Evolutionary conservation across 371 early-diverging fungal genomes (phyloP).

Genomic region (Astathelohania contejeani): DNA sequence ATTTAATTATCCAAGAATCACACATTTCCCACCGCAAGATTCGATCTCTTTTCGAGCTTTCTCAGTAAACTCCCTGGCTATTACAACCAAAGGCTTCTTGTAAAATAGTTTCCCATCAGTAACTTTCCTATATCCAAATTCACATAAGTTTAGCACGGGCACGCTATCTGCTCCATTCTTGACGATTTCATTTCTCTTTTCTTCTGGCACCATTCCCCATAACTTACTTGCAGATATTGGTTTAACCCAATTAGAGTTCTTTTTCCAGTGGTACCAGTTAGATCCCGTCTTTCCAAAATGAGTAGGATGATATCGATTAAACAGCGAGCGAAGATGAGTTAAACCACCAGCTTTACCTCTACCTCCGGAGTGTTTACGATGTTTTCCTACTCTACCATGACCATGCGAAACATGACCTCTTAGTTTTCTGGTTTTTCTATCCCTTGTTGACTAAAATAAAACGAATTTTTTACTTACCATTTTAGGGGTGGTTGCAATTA

Average conservation of each 20-base stretch:
- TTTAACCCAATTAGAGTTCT: slow-evolving; percentile 32
- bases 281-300: slow-evolving; percentile 50
- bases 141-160: slow-evolving; percentile 49
- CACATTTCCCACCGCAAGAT: slow-evolving; percentile 49
- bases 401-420: slow-evolving; percentile 53
- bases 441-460: not conserved
- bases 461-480: not conserved
- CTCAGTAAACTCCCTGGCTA: slow-evolving; percentile 47
- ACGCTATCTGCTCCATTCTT: slow-evolving; percentile 24
- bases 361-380: slow-evolving; percentile 53
- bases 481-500: no score
- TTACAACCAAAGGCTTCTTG: slow-evolving; percentile 49
- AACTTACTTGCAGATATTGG: slow-evolving; percentile 34
- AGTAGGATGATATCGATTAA: slow-evolving; percentile 51
- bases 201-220: slow-evolving; percentile 44
- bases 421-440: slow-evolving; percentile 47
- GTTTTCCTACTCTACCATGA: slow-evolving; percentile 52
- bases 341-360: slow-evolving; percentile 52
- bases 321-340: slow-evolving; percentile 50
- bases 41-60: slow-evolving; percentile 47
- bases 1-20: slow-evolving; percentile 8
- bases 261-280: slow-evolving; percentile 46
- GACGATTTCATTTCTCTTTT: slow-evolving; percentile 32
- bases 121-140: slow-evolving; percentile 49
- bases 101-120: slow-evolving; percentile 39